Percentiles rank a stretch among this genome's conserved stretches.
Conservation (phyloP, 345 rosid genomes). For the Fremontodendron californicum region DNA sequence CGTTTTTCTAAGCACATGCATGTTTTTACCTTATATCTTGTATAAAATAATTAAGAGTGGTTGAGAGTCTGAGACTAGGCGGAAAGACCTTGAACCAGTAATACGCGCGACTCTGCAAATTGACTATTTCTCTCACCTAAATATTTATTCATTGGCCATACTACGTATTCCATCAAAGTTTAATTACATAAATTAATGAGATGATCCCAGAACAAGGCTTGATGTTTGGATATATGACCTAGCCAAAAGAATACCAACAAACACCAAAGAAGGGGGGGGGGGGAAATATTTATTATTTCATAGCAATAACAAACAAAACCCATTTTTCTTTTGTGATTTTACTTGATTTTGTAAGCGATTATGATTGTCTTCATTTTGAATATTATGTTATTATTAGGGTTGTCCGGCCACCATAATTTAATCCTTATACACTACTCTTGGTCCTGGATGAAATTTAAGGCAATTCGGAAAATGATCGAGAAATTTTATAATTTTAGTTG, state of each 20-base stretch:
- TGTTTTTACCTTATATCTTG: neutral
- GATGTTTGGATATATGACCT: neutral
- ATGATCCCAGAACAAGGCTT: neutral
- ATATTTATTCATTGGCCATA: neutral
- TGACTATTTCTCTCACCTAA: slow-evolving; percentile 21
- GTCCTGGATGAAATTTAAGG: neutral
- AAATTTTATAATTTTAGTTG: neutral
- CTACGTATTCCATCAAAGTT: neutral
- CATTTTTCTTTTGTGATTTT: neutral
- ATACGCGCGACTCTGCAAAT: slow-evolving; percentile 6
- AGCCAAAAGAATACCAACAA: neutral
- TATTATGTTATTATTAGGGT: neutral
- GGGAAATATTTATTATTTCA: no score
- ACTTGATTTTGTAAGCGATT: neutral
- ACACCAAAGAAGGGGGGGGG: neutral
- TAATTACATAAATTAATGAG: neutral
- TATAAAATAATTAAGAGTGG: slow-evolving; percentile 6
- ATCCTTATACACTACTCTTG: neutral
- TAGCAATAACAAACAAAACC: neutral
- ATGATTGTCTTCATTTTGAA: neutral
- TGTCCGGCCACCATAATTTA: neutral
- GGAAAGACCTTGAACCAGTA: neutral
- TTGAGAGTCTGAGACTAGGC: neutral
- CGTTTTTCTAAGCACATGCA: no score
- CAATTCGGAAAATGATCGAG: neutral